These are phyloP conservation scores for Cutaneotrichosporon mucoides DNA, from an alignment of 1,284 basidiomycete species.

Conservation along the genomic window DNA sequence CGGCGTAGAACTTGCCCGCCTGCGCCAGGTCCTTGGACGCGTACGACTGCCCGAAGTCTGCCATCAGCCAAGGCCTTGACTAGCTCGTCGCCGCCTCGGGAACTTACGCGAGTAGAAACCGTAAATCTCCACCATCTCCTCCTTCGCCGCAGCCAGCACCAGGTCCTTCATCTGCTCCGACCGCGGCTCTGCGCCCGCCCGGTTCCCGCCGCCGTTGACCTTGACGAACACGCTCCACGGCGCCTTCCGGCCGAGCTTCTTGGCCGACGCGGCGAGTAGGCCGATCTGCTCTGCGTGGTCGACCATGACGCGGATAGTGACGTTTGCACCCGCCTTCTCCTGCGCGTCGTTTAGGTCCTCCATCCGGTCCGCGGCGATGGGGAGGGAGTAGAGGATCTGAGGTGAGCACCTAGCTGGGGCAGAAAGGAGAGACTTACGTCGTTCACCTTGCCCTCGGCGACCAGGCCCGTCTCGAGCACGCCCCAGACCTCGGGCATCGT, in stretches of 20 bases:
- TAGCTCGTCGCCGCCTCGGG: not conserved
- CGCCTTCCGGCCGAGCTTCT: constrained; percentile 37
- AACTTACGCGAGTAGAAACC: constrained; percentile 72
- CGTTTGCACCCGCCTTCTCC: constrained; percentile 57
- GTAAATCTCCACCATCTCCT: constrained; percentile 56
- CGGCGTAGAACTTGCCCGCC: constrained; percentile 62
- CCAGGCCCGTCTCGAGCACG: constrained; percentile 49
- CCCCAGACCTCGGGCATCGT: constrained; percentile 42
- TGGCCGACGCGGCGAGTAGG: constrained; percentile 56
- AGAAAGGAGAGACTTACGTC: constrained; percentile 55
- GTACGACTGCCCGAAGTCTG: constrained; percentile 59
- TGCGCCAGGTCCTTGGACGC: constrained; percentile 62
- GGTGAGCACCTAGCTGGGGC: not conserved
- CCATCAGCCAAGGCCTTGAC: not conserved
- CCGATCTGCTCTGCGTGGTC: constrained; percentile 70
- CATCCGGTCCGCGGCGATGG: constrained; percentile 65
- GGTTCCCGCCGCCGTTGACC: constrained; percentile 72
- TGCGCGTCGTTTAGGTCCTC: constrained; percentile 63
- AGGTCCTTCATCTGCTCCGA: constrained; percentile 59
- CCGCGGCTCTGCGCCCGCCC: constrained; percentile 65
- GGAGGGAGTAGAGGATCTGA: constrained; percentile 75
- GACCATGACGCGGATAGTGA: constrained; percentile 62
- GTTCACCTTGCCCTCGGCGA: constrained; percentile 63
- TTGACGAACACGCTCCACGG: constrained; percentile 76
- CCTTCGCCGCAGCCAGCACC: constrained; percentile 53